Base-by-base conservation (phyloP, 441 rosid genomes). In the Metrosideros polymorpha region DNA sequence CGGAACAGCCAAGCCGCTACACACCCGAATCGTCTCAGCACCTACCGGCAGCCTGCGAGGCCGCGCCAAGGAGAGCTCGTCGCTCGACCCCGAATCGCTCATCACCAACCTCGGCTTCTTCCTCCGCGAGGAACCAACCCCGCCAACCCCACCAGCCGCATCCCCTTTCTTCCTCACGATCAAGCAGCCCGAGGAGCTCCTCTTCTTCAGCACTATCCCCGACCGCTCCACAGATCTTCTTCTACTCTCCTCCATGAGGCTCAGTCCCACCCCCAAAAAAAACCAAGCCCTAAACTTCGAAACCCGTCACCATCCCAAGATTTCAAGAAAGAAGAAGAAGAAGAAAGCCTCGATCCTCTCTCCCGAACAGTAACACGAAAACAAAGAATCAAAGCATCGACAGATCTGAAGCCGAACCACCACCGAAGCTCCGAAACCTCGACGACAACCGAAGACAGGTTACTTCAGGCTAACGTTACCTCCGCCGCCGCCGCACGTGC, bases 371-470 rank as follows among this genome's bases (percentile, higher is more conserved):
- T 18, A 32, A 5, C 25, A 19, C 42, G 45, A 66, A 19, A 66
- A 19, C 12, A 66, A 22, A 9, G 45, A 32, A 66, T 19, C 77
- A 6, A 84, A 24, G 51, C 82, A 49, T 47, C 82, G 54, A 24
- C 83, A 75, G 86, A 85, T 85, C 86, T 85, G 83, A 85, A 85
- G 63, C 45, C 77, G 8, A 43, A 55, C 85, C 85, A 25, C 24
- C 49, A 39, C 29, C 19, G 29, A 49, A 49, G 84, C 59, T 50
- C 84, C 84, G 56, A 50, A 82, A 39, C 53, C 43, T 83, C 43
- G 39, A 83, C 35, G 61, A 55, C 42, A 89, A 85, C 91, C 91
- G 85, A 91, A 93, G 61, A 90, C 87, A 24, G 77, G 35, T 66
- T 39, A 19, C 77, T 66, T 66, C 77, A 19, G 77, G 45, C 77